Conservation (phyloP, 2,329 filamentous ascomycete genomes). For the Cladosporium oxysporum region DNA sequence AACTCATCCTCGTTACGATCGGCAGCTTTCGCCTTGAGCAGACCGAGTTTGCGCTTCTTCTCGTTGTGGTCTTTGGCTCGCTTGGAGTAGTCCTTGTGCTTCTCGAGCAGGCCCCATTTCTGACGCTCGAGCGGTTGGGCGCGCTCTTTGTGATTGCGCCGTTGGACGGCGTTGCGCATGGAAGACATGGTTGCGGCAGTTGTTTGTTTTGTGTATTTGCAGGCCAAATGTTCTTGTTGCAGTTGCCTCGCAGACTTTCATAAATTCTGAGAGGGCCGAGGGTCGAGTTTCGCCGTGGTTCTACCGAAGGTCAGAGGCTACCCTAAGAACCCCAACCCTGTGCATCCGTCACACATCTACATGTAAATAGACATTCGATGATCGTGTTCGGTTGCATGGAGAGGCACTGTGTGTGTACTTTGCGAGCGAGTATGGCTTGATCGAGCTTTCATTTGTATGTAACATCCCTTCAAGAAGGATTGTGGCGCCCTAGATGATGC, state of each 20-base stretch:
- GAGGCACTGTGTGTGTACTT: not conserved
- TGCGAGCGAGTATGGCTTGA: too few species aligned
- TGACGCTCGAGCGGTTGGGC: slow-evolving; percentile 80
- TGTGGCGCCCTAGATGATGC: not conserved
- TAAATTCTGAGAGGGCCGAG: slow-evolving; percentile 9
- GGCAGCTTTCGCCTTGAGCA: slow-evolving; percentile 59
- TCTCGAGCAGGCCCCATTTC: slow-evolving; percentile 90
- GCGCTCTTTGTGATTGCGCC: slow-evolving; percentile 86
- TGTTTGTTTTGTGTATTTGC: not conserved
- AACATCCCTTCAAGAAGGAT: not conserved
- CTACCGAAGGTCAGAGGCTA: not conserved
- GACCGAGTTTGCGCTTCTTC: slow-evolving; percentile 61
- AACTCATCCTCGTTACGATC: slow-evolving; percentile 68
- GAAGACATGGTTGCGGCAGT: slow-evolving; percentile 51
- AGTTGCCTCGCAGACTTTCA: not conserved
- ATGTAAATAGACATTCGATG: not conserved
- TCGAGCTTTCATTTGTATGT: too few species aligned
- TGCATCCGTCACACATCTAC: not conserved
- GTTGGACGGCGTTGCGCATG: slow-evolving; percentile 65
- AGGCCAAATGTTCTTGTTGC: not conserved
- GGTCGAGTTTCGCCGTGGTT: not conserved
- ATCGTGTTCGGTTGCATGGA: not conserved
- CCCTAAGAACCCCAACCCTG: not conserved
- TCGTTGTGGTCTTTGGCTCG: slow-evolving; percentile 64
- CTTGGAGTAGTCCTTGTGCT: slow-evolving; percentile 80